Percentiles rank a stretch among this genome's conserved stretches.
Conservation (phyloP, 2,329 filamentous ascomycete genomes). For the Aschersonia sp. region DNA sequence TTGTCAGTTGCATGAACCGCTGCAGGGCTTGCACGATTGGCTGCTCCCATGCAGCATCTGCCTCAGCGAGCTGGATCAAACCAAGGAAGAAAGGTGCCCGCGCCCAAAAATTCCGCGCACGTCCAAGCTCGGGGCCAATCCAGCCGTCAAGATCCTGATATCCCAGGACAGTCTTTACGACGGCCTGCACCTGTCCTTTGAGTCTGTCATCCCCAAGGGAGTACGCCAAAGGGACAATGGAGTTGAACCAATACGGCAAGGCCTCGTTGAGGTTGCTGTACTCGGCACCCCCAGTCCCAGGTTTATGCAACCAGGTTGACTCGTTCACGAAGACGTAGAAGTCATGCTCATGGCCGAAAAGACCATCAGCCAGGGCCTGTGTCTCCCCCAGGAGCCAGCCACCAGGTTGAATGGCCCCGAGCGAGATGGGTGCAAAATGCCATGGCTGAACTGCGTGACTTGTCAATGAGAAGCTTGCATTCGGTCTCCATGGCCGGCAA, state of each 20-base stretch:
- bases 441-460: slow-evolving; percentile 8
- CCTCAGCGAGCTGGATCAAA: slow-evolving; percentile 17
- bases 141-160: slow-evolving; percentile 32
- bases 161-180: slow-evolving; percentile 26
- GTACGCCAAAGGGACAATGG: slow-evolving; percentile 40
- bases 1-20: slow-evolving; percentile 24
- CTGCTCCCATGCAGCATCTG: slow-evolving; percentile 11
- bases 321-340: slow-evolving; percentile 39
- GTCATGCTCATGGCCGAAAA: slow-evolving; percentile 35
- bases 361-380: slow-evolving; percentile 29
- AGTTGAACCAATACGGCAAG: slow-evolving; percentile 46
- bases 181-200: slow-evolving; percentile 24
- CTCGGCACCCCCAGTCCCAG: slow-evolving; percentile 26
- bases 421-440: slow-evolving; percentile 16
- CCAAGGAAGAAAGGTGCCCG: slow-evolving; percentile 17
- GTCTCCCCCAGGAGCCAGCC: slow-evolving; percentile 40
- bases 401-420: slow-evolving; percentile 32
- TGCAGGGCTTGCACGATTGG: slow-evolving; percentile 7
- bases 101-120: slow-evolving; percentile 15
- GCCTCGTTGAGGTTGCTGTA: slow-evolving; percentile 42
- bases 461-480: neutral
- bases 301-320: slow-evolving; percentile 26
- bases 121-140: slow-evolving; percentile 25
- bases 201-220: slow-evolving; percentile 23
- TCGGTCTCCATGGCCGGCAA: neutral